Percentiles rank a stretch among this genome's conserved stretches.
phyloP scores from a whole-genome alignment of 1,284 basidiomycete species.

The Ceratorhiza oryzae-sativae region DNA sequence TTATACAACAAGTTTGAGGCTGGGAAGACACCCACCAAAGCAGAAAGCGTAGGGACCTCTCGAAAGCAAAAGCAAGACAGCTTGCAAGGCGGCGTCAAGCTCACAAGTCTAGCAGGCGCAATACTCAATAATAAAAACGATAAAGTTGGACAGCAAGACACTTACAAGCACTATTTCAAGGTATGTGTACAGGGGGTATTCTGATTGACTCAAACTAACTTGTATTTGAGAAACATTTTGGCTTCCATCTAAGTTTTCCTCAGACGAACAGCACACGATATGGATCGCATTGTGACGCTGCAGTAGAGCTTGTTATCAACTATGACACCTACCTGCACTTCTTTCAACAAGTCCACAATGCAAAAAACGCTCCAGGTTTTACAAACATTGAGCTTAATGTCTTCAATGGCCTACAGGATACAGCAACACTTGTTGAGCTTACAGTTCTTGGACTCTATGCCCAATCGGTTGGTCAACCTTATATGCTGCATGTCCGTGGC shows the following conservation, averaged over 20 bases:
- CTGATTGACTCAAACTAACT: background rate
- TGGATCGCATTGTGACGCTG: slow-evolving; percentile 31
- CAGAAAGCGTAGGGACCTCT: slow-evolving; percentile 48
- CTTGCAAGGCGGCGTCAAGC: slow-evolving; percentile 48
- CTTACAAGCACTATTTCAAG: slow-evolving; percentile 44
- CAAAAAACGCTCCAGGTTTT: slow-evolving; percentile 46
- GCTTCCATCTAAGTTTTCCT: slow-evolving; percentile 1
- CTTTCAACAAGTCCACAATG: background rate
- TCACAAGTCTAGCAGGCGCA: slow-evolving; percentile 47
- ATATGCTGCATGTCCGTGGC: slow-evolving; percentile 47
- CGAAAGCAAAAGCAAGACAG: background rate
- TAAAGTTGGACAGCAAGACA: slow-evolving; percentile 50
- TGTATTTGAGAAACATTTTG: background rate
- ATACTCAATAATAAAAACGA: slow-evolving; percentile 51
- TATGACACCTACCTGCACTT: background rate
- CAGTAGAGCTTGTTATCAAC: slow-evolving; percentile 14
- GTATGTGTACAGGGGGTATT: background rate
- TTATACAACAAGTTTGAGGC: slow-evolving; percentile 48
- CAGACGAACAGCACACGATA: slow-evolving; percentile 36
- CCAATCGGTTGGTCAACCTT: slow-evolving; percentile 49
- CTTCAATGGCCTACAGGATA: slow-evolving; percentile 47
- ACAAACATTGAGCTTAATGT: slow-evolving; percentile 50
- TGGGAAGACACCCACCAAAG: background rate
- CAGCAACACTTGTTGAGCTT: slow-evolving; percentile 51
- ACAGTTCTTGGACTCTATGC: slow-evolving; percentile 50